Evolutionary conservation across 257 asterid genomes (phyloP), one percentile per base, ranked within the genome.

Genomic region (Solanum peruvianum): DNA sequence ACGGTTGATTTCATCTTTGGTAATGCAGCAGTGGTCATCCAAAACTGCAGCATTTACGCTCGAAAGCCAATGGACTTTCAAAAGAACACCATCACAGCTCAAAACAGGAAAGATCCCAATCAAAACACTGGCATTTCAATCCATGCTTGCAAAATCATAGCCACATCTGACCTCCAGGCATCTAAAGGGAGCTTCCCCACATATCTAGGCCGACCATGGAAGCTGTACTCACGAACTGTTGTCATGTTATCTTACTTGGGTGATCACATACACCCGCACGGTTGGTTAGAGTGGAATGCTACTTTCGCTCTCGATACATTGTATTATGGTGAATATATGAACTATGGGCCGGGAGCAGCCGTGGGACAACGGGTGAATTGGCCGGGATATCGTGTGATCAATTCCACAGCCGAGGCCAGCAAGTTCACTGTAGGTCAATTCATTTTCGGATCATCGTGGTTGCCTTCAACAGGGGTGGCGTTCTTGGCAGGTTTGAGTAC

Each of bases 121-220:
- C 99, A 97, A 45, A 94, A 94, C 95, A 97, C 99, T 0, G 99
- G 99, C 1, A 97, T 97, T 8, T 97, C 99, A 3, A 94, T 97
- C 93, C 99, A 97, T 70, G 96, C 98, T 0, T 93, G 99, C 72
- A 86, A 90, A 85, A 86, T 97, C 45, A 29, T 92, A 29, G 99
- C 99, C 0, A 91, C 94, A 12, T 13, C 95, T 2, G 99, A 97
- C 87, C 95, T 97, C 0, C 90, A 89, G 88, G 90, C 91, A 0
- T 86, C 92, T 3, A 97, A 94, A 64, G 92, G 90, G 1, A 87
- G 93, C 11, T 90, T 88, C 84, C 93, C 92, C 5, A 97, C 99
- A 0, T 97, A 91, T 77, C 83, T 97, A 67, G 99, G 99, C 8
- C 97, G 99, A 52, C 99, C 99, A 0, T 97, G 99, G 99, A 97